These are phyloP conservation scores for Ophiostoma sp. DNA, from an alignment of 2,329 filamentous ascomycete genomes.

Conservation along the genomic window DNA sequence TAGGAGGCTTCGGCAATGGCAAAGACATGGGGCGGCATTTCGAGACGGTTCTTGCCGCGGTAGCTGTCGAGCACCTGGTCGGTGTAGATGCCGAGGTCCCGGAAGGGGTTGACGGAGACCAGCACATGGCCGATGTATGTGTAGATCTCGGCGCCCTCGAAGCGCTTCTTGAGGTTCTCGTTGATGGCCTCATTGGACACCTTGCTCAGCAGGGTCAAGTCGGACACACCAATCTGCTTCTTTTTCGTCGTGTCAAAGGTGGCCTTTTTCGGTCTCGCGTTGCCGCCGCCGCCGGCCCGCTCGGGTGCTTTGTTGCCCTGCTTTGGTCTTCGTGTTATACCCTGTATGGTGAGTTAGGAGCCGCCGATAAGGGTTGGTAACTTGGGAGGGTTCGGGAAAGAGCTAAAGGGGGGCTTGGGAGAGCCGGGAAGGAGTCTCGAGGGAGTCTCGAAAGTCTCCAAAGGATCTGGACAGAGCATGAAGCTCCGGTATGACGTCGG, in stretches of 20 bases:
- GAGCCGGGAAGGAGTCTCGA: too few relatives aligned
- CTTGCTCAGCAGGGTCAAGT: conserved; percentile 95
- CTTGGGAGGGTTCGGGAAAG: neutral
- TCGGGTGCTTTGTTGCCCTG: conserved; percentile 41
- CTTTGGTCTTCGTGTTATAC: conserved; percentile 47
- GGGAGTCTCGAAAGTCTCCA: neutral
- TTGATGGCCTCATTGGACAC: conserved; percentile 99
- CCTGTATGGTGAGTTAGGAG: conserved; percentile 33
- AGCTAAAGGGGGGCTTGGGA: neutral
- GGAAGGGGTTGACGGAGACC: conserved; percentile 97
- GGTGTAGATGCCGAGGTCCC: conserved; percentile 96
- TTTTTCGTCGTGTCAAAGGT: conserved; percentile 96
- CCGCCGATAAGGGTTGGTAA: neutral
- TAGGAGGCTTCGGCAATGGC: conserved; percentile 93
- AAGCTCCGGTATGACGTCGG: neutral
- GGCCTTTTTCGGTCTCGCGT: conserved; percentile 81
- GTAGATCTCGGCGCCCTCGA: conserved; percentile 96
- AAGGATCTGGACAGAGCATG: neutral
- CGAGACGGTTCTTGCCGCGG: conserved; percentile 91
- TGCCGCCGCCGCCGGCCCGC: conserved; percentile 39
- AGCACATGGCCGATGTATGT: conserved; percentile 99
- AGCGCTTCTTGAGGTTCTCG: conserved; percentile 96
- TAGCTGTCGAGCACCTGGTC: conserved; percentile 90
- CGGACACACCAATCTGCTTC: conserved; percentile 98
- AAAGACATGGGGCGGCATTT: conserved; percentile 93